A percentile compares a stretch with the other conserved stretches of the same genome.
Conservation (phyloP, 345 rosid species). For the Brassica nigra region DNA sequence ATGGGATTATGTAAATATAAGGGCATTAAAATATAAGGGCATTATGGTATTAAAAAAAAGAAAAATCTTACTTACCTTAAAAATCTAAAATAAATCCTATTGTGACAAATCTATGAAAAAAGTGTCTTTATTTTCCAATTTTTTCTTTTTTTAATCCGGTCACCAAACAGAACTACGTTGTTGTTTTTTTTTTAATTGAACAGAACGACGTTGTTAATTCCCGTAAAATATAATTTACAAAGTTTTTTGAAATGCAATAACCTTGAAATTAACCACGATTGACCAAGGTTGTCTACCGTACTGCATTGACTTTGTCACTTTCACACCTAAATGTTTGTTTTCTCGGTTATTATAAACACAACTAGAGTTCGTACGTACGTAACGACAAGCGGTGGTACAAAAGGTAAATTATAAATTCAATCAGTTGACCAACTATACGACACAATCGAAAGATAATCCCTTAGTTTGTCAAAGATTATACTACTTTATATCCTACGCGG, state of each 20-base stretch:
- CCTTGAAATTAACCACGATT: background rate
- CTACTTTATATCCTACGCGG: background rate
- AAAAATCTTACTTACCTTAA: no score
- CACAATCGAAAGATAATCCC: background rate
- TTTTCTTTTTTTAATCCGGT: background rate
- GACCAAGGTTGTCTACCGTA: conserved; percentile 10
- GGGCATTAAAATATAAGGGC: no score
- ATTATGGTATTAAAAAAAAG: no score
- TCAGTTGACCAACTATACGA: conserved; percentile 1
- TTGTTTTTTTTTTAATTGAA: background rate
- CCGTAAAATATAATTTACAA: background rate
- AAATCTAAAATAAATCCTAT: no score
- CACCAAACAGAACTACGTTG: background rate
- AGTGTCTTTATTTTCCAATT: no score
- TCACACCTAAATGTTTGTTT: background rate
- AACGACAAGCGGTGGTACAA: background rate
- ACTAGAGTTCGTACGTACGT: background rate
- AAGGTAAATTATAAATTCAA: background rate
- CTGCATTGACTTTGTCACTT: background rate
- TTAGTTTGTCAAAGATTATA: background rate
- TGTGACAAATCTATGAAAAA: no score
- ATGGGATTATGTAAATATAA: no score
- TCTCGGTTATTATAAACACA: background rate
- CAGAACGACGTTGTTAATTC: background rate
- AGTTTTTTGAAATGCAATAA: conserved; percentile 4